Evolutionary conservation across 1,284 basidiomycete genomes (phyloP).

Genomic region (Athelia sp.): DNA sequence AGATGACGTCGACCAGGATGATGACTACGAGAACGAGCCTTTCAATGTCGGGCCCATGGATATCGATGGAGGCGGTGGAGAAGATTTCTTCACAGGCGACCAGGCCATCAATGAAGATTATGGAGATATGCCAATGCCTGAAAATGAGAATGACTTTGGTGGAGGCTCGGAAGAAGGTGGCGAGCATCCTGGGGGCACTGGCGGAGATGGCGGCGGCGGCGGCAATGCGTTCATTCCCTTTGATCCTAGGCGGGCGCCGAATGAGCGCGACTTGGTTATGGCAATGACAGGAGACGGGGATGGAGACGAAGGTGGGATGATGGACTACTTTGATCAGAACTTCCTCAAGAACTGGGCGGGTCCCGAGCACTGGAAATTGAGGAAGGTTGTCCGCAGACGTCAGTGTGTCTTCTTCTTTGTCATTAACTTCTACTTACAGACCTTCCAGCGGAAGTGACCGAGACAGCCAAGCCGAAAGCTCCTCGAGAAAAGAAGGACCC

Average conservation of each 20-base stretch:
- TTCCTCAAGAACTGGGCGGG: conserved; percentile 97
- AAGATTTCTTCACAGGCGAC: conserved; percentile 77
- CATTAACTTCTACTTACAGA: conserved; percentile 5
- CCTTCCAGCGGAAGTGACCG: conserved; percentile 42
- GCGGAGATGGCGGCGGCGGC: conserved; percentile 36
- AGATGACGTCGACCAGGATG: conserved; percentile 9
- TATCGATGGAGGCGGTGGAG: conserved; percentile 46
- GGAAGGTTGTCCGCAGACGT: conserved; percentile 69
- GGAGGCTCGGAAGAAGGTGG: conserved; percentile 43
- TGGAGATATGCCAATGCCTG: conserved; percentile 26
- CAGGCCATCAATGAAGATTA: conserved; percentile 61
- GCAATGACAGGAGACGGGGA: conserved; percentile 74
- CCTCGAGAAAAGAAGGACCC: conserved; percentile 78
- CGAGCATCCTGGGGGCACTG: conserved; percentile 32
- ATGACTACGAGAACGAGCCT: conserved; percentile 40
- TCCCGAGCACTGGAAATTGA: conserved; percentile 96
- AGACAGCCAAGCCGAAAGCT: conserved; percentile 46
- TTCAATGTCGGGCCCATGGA: conserved; percentile 33
- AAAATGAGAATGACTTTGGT: conserved; percentile 28
- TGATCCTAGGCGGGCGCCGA: conserved; percentile 70
- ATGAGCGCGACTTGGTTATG: conserved; percentile 77
- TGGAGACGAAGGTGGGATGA: conserved; percentile 43
- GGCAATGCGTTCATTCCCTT: conserved; percentile 63
- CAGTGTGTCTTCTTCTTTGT: conserved; percentile 30
- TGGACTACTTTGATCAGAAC: conserved; percentile 93